phyloP scores from a whole-genome alignment of 495 filamentous ascomycete genomes.

The Penicillium chermesinum region DNA sequence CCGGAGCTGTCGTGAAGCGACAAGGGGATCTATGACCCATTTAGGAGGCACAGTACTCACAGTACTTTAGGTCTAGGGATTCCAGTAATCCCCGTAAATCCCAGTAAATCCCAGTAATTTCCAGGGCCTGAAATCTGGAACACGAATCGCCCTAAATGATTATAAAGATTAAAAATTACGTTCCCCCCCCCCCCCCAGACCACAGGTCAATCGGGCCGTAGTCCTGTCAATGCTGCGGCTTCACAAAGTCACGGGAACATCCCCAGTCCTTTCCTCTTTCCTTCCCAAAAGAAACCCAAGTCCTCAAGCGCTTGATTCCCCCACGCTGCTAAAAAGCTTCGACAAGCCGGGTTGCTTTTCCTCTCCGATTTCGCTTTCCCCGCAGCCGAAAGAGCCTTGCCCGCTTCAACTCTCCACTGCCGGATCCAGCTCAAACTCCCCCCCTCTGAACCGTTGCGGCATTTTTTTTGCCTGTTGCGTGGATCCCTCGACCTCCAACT shows the following conservation, averaged over 20 bases:
- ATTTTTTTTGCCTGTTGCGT: conserved; percentile 22
- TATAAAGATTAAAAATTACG: conserved; percentile 3
- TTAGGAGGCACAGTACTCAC: no score
- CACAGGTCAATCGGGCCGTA: conserved; percentile 17
- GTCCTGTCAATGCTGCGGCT: conserved; percentile 14
- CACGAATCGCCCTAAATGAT: not conserved
- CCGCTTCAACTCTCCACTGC: conserved; percentile 21
- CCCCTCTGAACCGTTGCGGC: conserved; percentile 23
- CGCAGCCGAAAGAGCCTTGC: conserved; percentile 19
- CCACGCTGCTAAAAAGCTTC: no score
- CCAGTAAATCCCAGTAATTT: no score
- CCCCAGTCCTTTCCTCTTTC: conserved; percentile 10
- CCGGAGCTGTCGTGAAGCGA: not conserved
- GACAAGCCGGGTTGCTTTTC: conserved; percentile 5
- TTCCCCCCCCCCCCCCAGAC: not conserved
- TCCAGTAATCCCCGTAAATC: no score
- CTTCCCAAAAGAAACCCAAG: conserved; percentile 2
- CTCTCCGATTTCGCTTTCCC: conserved; percentile 19
- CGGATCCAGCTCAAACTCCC: conserved; percentile 15
- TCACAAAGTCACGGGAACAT: conserved; percentile 30
- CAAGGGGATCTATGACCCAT: not conserved
- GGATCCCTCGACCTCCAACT: not conserved
- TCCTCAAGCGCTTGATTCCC: conserved; percentile 3
- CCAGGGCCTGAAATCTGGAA: conserved; percentile 2
- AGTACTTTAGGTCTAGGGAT: no score